Conservation (phyloP, 1,284 basidiomycete species). For the Pascua guehoae region DNA sequence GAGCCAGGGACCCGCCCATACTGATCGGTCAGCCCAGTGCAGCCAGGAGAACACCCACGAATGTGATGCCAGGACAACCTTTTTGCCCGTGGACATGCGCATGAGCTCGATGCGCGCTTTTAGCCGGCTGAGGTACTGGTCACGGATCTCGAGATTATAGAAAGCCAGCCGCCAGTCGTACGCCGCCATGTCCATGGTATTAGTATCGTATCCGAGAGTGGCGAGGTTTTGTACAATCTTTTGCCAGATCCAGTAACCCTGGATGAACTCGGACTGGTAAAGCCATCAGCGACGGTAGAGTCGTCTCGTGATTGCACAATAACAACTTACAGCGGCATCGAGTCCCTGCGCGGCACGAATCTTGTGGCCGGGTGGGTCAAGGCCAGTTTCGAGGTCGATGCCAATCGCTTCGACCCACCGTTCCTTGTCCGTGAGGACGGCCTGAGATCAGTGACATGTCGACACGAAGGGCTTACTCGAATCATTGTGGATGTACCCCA, state of each 20-base stretch:
- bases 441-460: conserved; percentile 49
- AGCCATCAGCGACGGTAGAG: too few species aligned
- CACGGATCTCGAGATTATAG: conserved; percentile 83
- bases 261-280: conserved; percentile 70
- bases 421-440: conserved; percentile 63
- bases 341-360: conserved; percentile 82
- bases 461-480: neutral
- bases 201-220: conserved; percentile 83
- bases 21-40: conserved; percentile 30
- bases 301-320: too few species aligned
- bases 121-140: conserved; percentile 85
- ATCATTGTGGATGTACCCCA: conserved; percentile 27
- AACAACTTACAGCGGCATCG: conserved; percentile 52
- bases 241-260: conserved; percentile 95
- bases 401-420: conserved; percentile 86
- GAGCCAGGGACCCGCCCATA: conserved; percentile 71
- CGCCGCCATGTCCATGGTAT: conserved; percentile 79
- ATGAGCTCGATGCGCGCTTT: conserved; percentile 82
- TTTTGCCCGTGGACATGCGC: conserved; percentile 67
- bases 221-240: conserved; percentile 92
- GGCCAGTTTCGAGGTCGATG: conserved; percentile 84
- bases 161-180: conserved; percentile 92
- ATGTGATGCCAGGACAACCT: conserved; percentile 82
- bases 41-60: conserved; percentile 41
- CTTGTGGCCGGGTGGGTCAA: conserved; percentile 86